These are phyloP conservation scores for Neonectria neomacrospora DNA, from an alignment of 2,329 filamentous ascomycete species.

Conservation along the genomic window DNA sequence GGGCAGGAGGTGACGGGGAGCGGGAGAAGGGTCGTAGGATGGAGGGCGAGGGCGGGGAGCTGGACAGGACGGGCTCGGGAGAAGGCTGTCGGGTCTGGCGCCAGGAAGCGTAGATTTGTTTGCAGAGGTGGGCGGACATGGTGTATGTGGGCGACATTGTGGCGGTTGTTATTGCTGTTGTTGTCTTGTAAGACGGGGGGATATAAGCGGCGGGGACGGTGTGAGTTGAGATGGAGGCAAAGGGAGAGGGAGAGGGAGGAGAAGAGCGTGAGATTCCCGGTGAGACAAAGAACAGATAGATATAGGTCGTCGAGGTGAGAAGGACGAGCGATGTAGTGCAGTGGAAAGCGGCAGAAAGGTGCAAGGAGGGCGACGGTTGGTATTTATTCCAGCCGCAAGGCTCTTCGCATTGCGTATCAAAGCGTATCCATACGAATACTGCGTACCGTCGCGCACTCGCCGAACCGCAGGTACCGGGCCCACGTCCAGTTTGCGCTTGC, in stretches of 20 bases:
- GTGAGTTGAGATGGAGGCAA: constrained; percentile 12
- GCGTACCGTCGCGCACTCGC: not conserved
- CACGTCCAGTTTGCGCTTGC: constrained; percentile 10
- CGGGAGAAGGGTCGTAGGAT: constrained; percentile 41
- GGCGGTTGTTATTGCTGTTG: constrained; percentile 13
- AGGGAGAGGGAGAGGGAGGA: not conserved
- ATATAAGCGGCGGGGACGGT: not conserved
- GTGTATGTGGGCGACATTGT: constrained; percentile 69
- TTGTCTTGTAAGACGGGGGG: constrained; percentile 7
- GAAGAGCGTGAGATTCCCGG: not conserved
- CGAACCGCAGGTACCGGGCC: constrained; percentile 15
- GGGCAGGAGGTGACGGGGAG: constrained; percentile 43
- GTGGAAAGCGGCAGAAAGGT: not conserved
- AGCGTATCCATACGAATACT: constrained; percentile 6
- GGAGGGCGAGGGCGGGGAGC: constrained; percentile 43
- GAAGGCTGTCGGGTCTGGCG: constrained; percentile 59
- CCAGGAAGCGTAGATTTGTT: constrained; percentile 70
- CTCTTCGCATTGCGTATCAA: not conserved
- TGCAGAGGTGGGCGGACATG: constrained; percentile 70
- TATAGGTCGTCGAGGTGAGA: not conserved
- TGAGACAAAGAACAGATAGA: not conserved
- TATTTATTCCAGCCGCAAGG: constrained; percentile 27
- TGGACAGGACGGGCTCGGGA: constrained; percentile 47
- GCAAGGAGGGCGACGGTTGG: constrained; percentile 9
- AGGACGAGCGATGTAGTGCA: not conserved